These are phyloP conservation scores for Alloascoidea africana DNA, from an alignment of 805 yeast genomes.

Conservation along the genomic window DNA sequence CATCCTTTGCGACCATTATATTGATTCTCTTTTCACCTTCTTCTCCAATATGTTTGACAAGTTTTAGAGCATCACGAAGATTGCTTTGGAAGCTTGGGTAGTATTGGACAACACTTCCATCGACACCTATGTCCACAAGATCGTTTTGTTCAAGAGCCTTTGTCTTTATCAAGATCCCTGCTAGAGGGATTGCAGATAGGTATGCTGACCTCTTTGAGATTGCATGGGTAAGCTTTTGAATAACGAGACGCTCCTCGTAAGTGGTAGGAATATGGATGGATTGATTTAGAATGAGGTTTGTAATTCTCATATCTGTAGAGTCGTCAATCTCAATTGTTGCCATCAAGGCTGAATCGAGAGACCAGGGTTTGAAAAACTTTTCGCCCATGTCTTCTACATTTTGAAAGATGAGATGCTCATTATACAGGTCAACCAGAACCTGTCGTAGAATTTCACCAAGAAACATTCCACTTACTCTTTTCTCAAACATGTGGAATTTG, in stretches of 20 bases:
- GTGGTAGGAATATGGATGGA: slow-evolving; percentile 57
- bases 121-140: slow-evolving; percentile 83
- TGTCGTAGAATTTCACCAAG: slow-evolving; percentile 81
- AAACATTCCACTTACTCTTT: slow-evolving; percentile 85
- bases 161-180: slow-evolving; percentile 61
- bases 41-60: slow-evolving; percentile 46
- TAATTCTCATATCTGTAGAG: slow-evolving; percentile 30
- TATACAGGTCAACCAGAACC: slow-evolving; percentile 46
- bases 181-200: slow-evolving; percentile 77
- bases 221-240: slow-evolving; percentile 62
- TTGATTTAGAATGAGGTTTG: slow-evolving; percentile 18
- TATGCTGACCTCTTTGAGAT: slow-evolving; percentile 83
- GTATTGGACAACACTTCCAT: slow-evolving; percentile 86
- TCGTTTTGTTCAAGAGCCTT: slow-evolving; percentile 33
- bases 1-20: slow-evolving; percentile 80
- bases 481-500: slow-evolving; percentile 86
- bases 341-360: slow-evolving; percentile 67
- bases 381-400: slow-evolving; percentile 13
- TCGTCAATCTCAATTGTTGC: slow-evolving; percentile 80
- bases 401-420: slow-evolving; percentile 38
- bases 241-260: slow-evolving; percentile 52
- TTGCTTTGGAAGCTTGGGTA: slow-evolving; percentile 81
- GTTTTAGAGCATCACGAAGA: slow-evolving; percentile 63
- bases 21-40: slow-evolving; percentile 55
- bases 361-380: slow-evolving; percentile 50